Conservation (phyloP, 2,329 filamentous ascomycete species). For the Cytospora piceicola region DNA sequence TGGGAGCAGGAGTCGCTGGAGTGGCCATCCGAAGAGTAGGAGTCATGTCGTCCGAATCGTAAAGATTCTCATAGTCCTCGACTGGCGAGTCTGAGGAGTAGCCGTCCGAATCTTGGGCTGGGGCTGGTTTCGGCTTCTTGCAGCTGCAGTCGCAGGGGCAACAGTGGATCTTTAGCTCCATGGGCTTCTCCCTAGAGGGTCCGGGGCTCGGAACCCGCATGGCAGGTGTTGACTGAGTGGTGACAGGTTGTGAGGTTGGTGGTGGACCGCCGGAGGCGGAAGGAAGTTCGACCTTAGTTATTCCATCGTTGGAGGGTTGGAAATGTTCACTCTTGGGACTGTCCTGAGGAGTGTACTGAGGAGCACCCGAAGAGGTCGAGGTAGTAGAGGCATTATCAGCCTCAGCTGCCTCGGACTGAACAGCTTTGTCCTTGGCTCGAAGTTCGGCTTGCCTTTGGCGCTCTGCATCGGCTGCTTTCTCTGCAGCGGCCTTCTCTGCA, state of each 20-base stretch:
- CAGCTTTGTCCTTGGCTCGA: not conserved
- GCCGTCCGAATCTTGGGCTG: constrained; percentile 49
- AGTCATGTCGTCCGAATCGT: constrained; percentile 61
- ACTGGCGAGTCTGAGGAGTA: constrained; percentile 65
- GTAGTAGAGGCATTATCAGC: constrained; percentile 32
- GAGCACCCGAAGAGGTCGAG: constrained; percentile 33
- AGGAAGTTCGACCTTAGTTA: constrained; percentile 43
- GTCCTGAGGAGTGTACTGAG: constrained; percentile 36
- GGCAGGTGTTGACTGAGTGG: not conserved
- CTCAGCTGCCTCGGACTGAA: constrained; percentile 6
- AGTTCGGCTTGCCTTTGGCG: constrained; percentile 4
- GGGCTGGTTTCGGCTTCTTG: constrained; percentile 23
- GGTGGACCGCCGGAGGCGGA: constrained; percentile 35
- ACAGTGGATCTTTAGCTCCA: constrained; percentile 24
- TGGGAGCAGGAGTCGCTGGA: constrained; percentile 40
- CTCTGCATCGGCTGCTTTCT: constrained; percentile 29
- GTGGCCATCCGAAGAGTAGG: constrained; percentile 52
- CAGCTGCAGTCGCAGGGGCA: constrained; percentile 18
- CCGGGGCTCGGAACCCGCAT: not conserved
- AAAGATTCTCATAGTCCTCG: constrained; percentile 62
- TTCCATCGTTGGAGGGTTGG: constrained; percentile 30
- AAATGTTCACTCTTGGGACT: constrained; percentile 38
- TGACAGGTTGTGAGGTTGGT: constrained; percentile 17
- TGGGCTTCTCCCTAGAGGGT: constrained; percentile 4
- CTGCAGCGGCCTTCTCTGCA: constrained; percentile 34